Conservation (phyloP, 805 yeast species). For the Pichia manshurica region DNA sequence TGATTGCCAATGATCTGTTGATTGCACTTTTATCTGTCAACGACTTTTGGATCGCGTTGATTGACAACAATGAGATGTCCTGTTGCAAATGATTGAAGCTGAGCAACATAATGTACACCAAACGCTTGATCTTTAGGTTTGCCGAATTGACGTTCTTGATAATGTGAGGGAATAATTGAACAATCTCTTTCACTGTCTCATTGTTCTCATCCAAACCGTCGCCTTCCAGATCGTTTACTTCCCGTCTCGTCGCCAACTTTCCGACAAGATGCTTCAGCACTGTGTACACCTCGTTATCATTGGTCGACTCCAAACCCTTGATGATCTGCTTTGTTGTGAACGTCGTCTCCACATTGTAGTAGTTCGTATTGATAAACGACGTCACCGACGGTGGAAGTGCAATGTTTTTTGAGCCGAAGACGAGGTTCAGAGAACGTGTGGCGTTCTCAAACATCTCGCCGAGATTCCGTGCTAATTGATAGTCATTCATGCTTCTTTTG, state of each 20-base stretch:
- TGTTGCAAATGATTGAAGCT: conserved; percentile 80
- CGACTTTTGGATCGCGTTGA: conserved; percentile 86
- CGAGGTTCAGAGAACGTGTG: conserved; percentile 11
- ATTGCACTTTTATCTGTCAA: conserved; percentile 65
- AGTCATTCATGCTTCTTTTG: conserved; percentile 15
- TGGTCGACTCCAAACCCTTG: conserved; percentile 59
- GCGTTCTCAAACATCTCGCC: conserved; percentile 20
- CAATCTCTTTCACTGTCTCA: conserved; percentile 33
- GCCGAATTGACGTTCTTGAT: conserved; percentile 77
- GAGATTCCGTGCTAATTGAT: conserved; percentile 16
- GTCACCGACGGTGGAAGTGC: conserved; percentile 20
- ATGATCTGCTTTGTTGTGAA: conserved; percentile 61
- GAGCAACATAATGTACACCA: conserved; percentile 70
- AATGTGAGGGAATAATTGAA: conserved; percentile 71
- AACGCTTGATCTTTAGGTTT: conserved; percentile 57
- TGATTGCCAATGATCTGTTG: conserved; percentile 64
- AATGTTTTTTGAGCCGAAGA: conserved; percentile 14
- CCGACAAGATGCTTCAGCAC: conserved; percentile 55
- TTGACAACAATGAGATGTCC: conserved; percentile 81
- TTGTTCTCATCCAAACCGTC: not conserved
- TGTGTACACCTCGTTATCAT: conserved; percentile 55
- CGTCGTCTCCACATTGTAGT: conserved; percentile 18
- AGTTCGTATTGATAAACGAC: conserved; percentile 21
- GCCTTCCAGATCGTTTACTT: not conserved
- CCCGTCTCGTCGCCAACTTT: conserved; percentile 31